Percentiles rank a stretch among this genome's conserved stretches.
phyloP scores from a whole-genome alignment of 371 early-diverging fungal species.

The Mortierella sp. region DNA sequence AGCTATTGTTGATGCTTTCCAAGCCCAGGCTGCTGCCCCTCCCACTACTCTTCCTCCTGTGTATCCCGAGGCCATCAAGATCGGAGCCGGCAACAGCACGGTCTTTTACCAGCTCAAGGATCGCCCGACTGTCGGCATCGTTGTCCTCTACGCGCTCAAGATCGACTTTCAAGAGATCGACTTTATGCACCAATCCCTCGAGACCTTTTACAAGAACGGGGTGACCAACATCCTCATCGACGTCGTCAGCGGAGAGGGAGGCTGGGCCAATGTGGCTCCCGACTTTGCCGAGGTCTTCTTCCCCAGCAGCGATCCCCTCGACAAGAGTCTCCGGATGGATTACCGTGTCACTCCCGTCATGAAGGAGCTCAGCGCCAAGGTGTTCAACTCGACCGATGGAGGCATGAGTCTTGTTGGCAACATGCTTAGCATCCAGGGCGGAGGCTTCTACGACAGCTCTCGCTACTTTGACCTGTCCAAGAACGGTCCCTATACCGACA shows the following conservation, averaged over 20 bases:
- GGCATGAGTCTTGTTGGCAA: slow-evolving; percentile 4
- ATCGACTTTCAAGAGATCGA: slow-evolving; percentile 11
- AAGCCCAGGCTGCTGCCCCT: background rate
- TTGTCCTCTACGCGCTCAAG: background rate
- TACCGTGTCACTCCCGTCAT: slow-evolving; percentile 12
- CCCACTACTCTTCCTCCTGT: background rate
- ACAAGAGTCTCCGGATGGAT: background rate
- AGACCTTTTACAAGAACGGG: slow-evolving; percentile 3
- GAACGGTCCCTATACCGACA: slow-evolving; percentile 6
- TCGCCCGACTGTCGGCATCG: slow-evolving; percentile 15
- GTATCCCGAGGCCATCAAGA: slow-evolving; percentile 16
- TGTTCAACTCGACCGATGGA: slow-evolving; percentile 14
- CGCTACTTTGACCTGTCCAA: slow-evolving; percentile 11
- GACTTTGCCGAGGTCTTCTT: slow-evolving; percentile 23
- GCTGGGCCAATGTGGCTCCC: slow-evolving; percentile 15
- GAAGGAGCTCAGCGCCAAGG: slow-evolving; percentile 8
- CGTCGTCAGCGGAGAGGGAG: slow-evolving; percentile 6
- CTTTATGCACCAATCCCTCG: slow-evolving; percentile 7
- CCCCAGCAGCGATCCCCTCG: slow-evolving; percentile 17
- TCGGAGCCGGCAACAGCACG: slow-evolving; percentile 3
- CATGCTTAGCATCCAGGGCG: slow-evolving; percentile 9
- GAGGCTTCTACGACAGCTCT: slow-evolving; percentile 12
- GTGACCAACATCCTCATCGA: slow-evolving; percentile 29
- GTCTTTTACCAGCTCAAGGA: slow-evolving; percentile 26
- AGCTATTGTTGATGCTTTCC: background rate